Evolutionary conservation across 2,329 filamentous ascomycete genomes (phyloP).

Genomic region (Alternaria sp.): DNA sequence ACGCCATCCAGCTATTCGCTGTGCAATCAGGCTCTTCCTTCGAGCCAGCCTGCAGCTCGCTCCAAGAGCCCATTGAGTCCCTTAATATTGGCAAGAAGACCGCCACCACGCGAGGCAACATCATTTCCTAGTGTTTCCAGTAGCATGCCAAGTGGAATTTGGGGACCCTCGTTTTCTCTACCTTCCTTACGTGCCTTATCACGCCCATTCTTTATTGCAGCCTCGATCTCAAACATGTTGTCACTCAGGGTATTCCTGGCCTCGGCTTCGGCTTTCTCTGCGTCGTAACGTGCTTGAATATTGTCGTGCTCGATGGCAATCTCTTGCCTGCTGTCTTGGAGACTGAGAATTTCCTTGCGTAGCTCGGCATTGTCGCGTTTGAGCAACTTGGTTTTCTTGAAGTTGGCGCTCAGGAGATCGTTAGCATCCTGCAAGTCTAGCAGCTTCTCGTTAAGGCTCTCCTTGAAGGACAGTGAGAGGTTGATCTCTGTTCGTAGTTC

Average conservation of each 20-base stretch:
- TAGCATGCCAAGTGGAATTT: constrained; percentile 43
- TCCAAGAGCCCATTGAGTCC: constrained; percentile 48
- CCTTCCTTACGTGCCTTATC: constrained; percentile 40
- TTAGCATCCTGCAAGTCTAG: constrained; percentile 62
- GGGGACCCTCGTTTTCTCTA: constrained; percentile 44
- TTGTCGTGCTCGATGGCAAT: constrained; percentile 61
- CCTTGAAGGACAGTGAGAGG: constrained; percentile 58
- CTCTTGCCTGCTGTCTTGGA: constrained; percentile 59
- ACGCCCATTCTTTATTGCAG: constrained; percentile 46
- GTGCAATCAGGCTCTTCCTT: constrained; percentile 37
- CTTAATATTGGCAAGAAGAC: constrained; percentile 41
- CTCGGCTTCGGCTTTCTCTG: constrained; percentile 36
- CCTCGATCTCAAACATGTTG: constrained; percentile 48
- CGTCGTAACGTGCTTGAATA: constrained; percentile 49
- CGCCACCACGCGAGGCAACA: constrained; percentile 42
- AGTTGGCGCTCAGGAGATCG: constrained; percentile 59
- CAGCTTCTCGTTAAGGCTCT: constrained; percentile 59
- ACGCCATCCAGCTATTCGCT: constrained; percentile 4
- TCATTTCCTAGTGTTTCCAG: constrained; percentile 39
- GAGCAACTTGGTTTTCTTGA: constrained; percentile 55
- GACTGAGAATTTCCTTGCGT: constrained; percentile 56
- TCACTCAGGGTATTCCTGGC: constrained; percentile 37
- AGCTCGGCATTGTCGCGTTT: constrained; percentile 56
- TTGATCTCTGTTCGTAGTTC: constrained; percentile 56
- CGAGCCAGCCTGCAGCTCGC: constrained; percentile 46